phyloP scores from a whole-genome alignment of 768 basidiomycete species.

The Imleria badia region DNA sequence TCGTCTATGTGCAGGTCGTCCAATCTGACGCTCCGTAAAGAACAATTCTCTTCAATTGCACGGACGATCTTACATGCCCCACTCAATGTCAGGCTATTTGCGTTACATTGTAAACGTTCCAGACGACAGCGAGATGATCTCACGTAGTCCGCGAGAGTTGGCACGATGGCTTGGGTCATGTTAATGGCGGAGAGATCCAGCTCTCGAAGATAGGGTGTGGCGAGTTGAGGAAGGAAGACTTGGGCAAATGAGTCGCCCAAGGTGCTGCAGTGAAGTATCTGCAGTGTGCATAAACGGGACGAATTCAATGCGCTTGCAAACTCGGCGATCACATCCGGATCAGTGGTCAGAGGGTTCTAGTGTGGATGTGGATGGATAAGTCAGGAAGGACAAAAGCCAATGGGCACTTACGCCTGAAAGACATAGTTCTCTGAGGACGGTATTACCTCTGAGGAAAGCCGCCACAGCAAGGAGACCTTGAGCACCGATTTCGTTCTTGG shows the following conservation, averaged over 20 bases:
- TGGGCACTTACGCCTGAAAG: constrained; percentile 53
- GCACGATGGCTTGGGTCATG: constrained; percentile 42
- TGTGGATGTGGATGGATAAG: constrained; percentile 16
- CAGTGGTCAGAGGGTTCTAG: constrained; percentile 42
- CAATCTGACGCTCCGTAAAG: constrained; percentile 48
- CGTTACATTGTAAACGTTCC: constrained; percentile 51
- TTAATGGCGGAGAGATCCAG: constrained; percentile 55
- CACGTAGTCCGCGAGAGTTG: constrained; percentile 48
- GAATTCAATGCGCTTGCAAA: constrained; percentile 54
- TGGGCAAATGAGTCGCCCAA: constrained; percentile 53
- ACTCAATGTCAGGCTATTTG: constrained; percentile 49
- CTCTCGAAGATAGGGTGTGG: constrained; percentile 49
- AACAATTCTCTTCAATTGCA: constrained; percentile 49
- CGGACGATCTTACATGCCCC: constrained; percentile 46
- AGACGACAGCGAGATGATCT: constrained; percentile 51
- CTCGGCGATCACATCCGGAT: constrained; percentile 33
- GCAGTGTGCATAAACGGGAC: constrained; percentile 50
- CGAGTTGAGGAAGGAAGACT: constrained; percentile 49
- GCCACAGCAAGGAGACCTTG: constrained; percentile 53
- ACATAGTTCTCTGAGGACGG: constrained; percentile 46
- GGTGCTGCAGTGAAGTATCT: constrained; percentile 47
- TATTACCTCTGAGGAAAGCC: constrained; percentile 49
- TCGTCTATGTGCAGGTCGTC: constrained; percentile 42
- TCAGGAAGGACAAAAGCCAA: not conserved
- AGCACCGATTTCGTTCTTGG: constrained; percentile 55